Conservation (phyloP, 306 rosid species). For the Arachis stenosperma region DNA sequence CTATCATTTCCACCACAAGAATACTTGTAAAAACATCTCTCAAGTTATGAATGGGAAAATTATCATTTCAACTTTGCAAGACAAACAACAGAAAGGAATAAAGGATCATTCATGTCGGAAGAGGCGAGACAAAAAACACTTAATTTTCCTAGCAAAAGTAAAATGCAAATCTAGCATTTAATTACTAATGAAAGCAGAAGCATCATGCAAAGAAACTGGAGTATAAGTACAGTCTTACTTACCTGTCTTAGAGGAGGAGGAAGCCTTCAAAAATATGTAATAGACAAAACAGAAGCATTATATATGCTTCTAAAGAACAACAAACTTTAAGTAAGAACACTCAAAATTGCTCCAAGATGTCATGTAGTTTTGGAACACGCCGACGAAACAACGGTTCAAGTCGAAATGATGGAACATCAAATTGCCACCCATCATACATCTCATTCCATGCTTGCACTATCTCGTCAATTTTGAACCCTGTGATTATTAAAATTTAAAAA, state of each 20-base stretch:
- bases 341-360: slow-evolving; percentile 74
- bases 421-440: slow-evolving; percentile 99
- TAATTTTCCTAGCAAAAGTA: slow-evolving; percentile 11
- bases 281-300: slow-evolving; percentile 51
- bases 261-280: slow-evolving; percentile 49
- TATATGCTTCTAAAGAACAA: slow-evolving; percentile 51
- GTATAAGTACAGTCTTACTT: slow-evolving; percentile 26
- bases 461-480: slow-evolving; percentile 97
- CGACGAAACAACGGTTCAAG: slow-evolving; percentile 94
- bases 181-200: slow-evolving; percentile 18
- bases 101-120: slow-evolving; percentile 1
- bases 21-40: background rate
- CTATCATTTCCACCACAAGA: slow-evolving; percentile 13
- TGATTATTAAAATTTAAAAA: slow-evolving; percentile 30
- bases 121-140: background rate
- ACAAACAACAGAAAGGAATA: background rate
- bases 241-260: slow-evolving; percentile 49
- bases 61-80: slow-evolving; percentile 10
- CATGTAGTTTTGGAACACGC: slow-evolving; percentile 82
- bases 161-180: slow-evolving; percentile 19
- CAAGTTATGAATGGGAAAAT: slow-evolving; percentile 3
- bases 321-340: slow-evolving; percentile 44
- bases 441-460: slow-evolving; percentile 94
- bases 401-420: slow-evolving; percentile 88
- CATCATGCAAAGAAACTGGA: slow-evolving; percentile 33